phyloP scores from a whole-genome alignment of 2,329 filamentous ascomycete genomes.

The Aspergillus arachidicola region DNA sequence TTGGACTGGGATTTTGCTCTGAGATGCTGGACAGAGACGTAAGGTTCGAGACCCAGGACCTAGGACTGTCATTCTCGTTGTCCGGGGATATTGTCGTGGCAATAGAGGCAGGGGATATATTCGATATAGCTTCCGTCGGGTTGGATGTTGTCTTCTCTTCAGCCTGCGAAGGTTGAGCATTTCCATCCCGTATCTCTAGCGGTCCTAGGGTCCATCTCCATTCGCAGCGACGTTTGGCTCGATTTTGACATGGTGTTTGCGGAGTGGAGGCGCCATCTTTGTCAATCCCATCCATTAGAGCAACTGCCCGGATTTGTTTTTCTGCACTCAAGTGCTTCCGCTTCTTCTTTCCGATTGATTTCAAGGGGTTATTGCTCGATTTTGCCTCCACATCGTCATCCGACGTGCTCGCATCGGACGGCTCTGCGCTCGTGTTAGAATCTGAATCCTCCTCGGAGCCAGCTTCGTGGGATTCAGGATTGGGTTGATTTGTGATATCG shows the following conservation, averaged over 20 bases:
- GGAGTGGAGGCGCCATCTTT: slow-evolving; percentile 51
- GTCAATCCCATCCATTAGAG: slow-evolving; percentile 45
- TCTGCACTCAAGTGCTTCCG: slow-evolving; percentile 35
- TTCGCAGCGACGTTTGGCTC: slow-evolving; percentile 56
- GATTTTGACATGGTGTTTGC: slow-evolving; percentile 56
- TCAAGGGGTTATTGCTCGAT: slow-evolving; percentile 10
- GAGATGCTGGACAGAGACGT: slow-evolving; percentile 10
- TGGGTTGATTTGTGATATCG: slow-evolving; percentile 48
- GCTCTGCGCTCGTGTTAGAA: slow-evolving; percentile 30
- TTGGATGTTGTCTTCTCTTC: slow-evolving; percentile 10
- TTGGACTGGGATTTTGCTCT: slow-evolving; percentile 9
- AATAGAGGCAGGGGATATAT: slow-evolving; percentile 4
- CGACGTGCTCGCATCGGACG: slow-evolving; percentile 33
- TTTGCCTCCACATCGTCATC: slow-evolving; percentile 34
- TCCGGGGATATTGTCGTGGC: slow-evolving; percentile 5
- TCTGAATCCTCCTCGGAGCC: slow-evolving; percentile 31
- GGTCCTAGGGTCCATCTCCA: slow-evolving; percentile 62
- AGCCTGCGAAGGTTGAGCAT: slow-evolving; percentile 2
- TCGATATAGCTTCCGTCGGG: neutral
- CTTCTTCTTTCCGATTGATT: slow-evolving; percentile 39
- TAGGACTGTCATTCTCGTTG: slow-evolving; percentile 7
- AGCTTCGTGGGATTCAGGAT: slow-evolving; percentile 16
- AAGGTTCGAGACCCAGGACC: slow-evolving; percentile 9
- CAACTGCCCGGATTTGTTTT: slow-evolving; percentile 43
- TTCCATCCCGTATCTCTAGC: slow-evolving; percentile 27